Base-by-base conservation (phyloP, 345 rosid species). In the Citrus sp. region DNA sequence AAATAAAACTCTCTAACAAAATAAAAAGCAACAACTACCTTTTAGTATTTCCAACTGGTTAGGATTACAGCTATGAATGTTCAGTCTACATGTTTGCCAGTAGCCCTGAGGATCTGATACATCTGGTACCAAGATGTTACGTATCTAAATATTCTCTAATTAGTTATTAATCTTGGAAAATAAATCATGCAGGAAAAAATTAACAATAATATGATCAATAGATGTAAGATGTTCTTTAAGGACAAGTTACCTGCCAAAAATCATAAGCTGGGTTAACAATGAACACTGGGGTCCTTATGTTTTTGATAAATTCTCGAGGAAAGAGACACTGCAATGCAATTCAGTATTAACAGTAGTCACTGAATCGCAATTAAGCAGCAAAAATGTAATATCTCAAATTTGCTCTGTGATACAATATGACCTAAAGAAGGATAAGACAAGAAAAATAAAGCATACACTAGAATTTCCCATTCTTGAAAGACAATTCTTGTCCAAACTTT, bases 251-350 rank as follows among this genome's bases (percentile, higher is more conserved):
- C 94, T 95, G 99, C 99, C 99, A 95, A 84, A 77, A 91, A 80
- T 95, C 99, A 79, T 93, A 93, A 73, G 97, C 93, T 67, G 98
- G 87, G 40, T 95, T 89, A 86, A 93, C 88, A 64, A 95, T 74
- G 85, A 95, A 93, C 30, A 93, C 65, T 0, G 97, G 94, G n/a
- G 93, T 95, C 81, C 32, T 87, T 65, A 86, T 82, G 73, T 84
- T 84, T 83, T 87, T 87, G n/a, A 90, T 59, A 73, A 93, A 83
- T 65, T 92, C 88, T 61, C 72, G 87, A 75, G 97, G 94, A 82
- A 94, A 90, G 79, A 94, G 66, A 84, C 98, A 90, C 97, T 90
- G 88, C 58, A 74, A 46, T 60, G 70, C 37, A 79, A 79, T 70
- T 67, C 42, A 67, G 18, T 76, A 61, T 38, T 60, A 76, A 21